A percentile compares a stretch with the other conserved stretches of the same genome.
Evolutionary conservation across 2,329 filamentous ascomycete species (phyloP).

Genomic region (Apiospora rasikravindrae): DNA sequence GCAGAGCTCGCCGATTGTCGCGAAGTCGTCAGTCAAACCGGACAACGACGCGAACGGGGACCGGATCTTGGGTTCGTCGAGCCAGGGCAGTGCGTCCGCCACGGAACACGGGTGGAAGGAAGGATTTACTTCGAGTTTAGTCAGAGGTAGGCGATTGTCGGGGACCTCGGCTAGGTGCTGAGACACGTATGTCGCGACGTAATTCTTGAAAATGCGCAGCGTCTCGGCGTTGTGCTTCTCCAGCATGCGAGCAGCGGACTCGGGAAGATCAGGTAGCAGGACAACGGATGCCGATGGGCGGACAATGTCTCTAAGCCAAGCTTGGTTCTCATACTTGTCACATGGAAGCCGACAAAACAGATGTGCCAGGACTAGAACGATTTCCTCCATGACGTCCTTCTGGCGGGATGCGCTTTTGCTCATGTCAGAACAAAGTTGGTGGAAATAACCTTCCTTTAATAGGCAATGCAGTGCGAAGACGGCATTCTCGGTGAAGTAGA

Average conservation of each 20-base stretch:
- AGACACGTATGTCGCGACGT: conserved; percentile 71
- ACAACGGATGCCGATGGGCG: conserved; percentile 67
- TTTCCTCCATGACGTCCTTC: conserved; percentile 55
- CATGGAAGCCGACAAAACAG: conserved; percentile 68
- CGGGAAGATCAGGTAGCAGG: conserved; percentile 67
- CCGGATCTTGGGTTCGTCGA: conserved; percentile 54
- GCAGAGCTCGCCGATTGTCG: conserved; percentile 72
- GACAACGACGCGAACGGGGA: conserved; percentile 77
- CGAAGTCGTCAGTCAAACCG: conserved; percentile 68
- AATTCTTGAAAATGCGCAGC: conserved; percentile 68
- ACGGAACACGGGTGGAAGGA: conserved; percentile 29
- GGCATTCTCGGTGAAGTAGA: conserved; percentile 79
- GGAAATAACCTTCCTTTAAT: conserved; percentile 73
- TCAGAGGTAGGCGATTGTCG: conserved; percentile 66
- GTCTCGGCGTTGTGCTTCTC: conserved; percentile 68
- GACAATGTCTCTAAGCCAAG: conserved; percentile 53
- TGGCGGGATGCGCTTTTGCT: conserved; percentile 41
- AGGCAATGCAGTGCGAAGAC: conserved; percentile 80
- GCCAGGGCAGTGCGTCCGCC: conserved; percentile 31
- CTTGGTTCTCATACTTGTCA: conserved; percentile 48
- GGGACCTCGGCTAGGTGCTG: conserved; percentile 61
- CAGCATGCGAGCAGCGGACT: conserved; percentile 60
- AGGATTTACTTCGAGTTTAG: conserved; percentile 49
- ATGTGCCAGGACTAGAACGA: conserved; percentile 74
- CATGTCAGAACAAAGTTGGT: conserved; percentile 63